Evolutionary conservation across 345 rosid genomes (phyloP).

Genomic region (Dimocarpus longan): DNA sequence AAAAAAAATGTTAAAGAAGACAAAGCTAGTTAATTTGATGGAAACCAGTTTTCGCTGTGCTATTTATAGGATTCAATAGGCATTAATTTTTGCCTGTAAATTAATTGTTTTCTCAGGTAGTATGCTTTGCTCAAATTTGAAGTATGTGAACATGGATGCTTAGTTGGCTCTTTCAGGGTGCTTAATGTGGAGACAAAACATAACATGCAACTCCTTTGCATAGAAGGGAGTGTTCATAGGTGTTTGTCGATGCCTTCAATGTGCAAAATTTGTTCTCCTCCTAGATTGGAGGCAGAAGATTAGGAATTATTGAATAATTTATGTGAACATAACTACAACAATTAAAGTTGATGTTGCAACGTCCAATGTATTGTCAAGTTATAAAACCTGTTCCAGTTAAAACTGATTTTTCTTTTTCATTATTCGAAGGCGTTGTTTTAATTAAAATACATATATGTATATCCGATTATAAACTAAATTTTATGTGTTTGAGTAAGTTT

Average conservation of each 20-base stretch:
- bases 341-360: not conserved
- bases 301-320: not conserved
- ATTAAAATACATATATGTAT: too few relatives aligned
- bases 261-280: not conserved
- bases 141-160: not conserved
- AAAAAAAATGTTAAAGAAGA: not conserved
- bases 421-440: too few relatives aligned
- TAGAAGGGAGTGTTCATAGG: not conserved
- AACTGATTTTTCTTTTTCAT: too few relatives aligned
- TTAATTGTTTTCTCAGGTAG: not conserved
- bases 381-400: too few relatives aligned
- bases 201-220: constrained; percentile 7
- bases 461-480: too few relatives aligned
- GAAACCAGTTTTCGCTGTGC: not conserved
- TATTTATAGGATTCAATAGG: constrained; percentile 19
- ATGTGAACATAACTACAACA: not conserved
- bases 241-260: not conserved
- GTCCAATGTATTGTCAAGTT: not conserved
- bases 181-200: constrained; percentile 7
- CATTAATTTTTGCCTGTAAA: not conserved
- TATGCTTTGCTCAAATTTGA: not conserved
- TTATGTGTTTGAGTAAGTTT: not conserved
- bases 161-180: not conserved
- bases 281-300: not conserved
- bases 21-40: not conserved